phyloP scores from a whole-genome alignment of 805 yeast genomes.

The Grigorovia humatica region DNA sequence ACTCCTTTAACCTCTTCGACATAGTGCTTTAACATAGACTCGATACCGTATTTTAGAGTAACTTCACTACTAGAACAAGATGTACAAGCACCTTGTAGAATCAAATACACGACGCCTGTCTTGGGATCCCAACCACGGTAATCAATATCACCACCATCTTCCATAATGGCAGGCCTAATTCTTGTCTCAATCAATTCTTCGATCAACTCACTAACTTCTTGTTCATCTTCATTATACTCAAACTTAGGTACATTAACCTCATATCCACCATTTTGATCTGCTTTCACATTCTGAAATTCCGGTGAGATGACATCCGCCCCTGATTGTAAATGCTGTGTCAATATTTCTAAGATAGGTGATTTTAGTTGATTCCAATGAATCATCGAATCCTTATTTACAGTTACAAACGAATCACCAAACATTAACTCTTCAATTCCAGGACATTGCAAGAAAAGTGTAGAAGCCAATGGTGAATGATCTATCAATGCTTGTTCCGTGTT shows the following conservation, averaged over 20 bases:
- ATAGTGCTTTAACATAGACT: slow-evolving; percentile 93
- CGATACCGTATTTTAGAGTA: slow-evolving; percentile 90
- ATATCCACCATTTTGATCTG: slow-evolving; percentile 32
- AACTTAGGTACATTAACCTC: slow-evolving; percentile 23
- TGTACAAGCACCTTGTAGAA: slow-evolving; percentile 92
- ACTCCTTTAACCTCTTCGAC: slow-evolving; percentile 91
- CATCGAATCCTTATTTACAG: slow-evolving; percentile 59
- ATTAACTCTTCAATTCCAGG: slow-evolving; percentile 53
- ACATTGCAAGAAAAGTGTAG: slow-evolving; percentile 40
- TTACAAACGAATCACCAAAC: slow-evolving; percentile 66
- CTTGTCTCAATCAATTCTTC: slow-evolving; percentile 88
- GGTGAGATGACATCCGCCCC: slow-evolving; percentile 19
- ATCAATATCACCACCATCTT: slow-evolving; percentile 96
- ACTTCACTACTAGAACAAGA: slow-evolving; percentile 86
- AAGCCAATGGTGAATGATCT: slow-evolving; percentile 51
- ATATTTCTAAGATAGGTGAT: slow-evolving; percentile 42
- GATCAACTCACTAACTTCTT: slow-evolving; percentile 79
- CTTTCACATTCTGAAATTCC: slow-evolving; percentile 23
- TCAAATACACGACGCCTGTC: slow-evolving; percentile 78
- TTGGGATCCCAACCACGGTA: slow-evolving; percentile 78
- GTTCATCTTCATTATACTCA: slow-evolving; percentile 47
- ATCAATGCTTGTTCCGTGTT: slow-evolving; percentile 27
- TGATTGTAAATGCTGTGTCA: slow-evolving; percentile 22
- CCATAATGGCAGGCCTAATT: slow-evolving; percentile 95
- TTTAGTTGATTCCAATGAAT: slow-evolving; percentile 64